Evolutionary conservation across 1,284 basidiomycete genomes (phyloP).

Genomic region (Heterobasidion occidentale): DNA sequence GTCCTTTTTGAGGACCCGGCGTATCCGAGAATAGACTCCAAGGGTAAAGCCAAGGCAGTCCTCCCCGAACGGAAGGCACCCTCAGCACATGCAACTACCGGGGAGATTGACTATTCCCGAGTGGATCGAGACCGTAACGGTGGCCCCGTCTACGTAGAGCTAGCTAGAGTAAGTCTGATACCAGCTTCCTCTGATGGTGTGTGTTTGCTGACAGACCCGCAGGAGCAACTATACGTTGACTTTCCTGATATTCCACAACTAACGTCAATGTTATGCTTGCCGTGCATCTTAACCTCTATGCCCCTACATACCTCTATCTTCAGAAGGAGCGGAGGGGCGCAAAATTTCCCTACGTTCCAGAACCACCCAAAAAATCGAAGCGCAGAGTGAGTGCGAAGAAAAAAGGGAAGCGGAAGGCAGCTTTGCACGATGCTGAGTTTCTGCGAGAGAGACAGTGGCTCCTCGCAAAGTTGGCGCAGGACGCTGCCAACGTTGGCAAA

Average conservation of each 20-base stretch:
- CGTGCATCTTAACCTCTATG: conserved; percentile 41
- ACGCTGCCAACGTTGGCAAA: conserved; percentile 21
- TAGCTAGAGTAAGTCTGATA: conserved; percentile 37
- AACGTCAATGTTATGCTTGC: conserved; percentile 37
- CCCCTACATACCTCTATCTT: conserved; percentile 46
- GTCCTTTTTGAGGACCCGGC: conserved; percentile 49
- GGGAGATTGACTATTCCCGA: conserved; percentile 41
- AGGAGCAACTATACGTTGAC: conserved; percentile 46
- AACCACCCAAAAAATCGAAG: conserved; percentile 21
- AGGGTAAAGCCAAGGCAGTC: conserved; percentile 35
- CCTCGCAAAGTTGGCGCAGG: conserved; percentile 22
- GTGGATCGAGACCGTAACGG: conserved; percentile 32
- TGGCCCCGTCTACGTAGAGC: conserved; percentile 35
- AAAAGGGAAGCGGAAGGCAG: conserved; percentile 29
- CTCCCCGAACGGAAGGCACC: conserved; percentile 11
- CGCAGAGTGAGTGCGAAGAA: conserved; percentile 15
- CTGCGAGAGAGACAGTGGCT: conserved; percentile 38
- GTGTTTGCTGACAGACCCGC: background rate
- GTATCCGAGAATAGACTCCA: conserved; percentile 50
- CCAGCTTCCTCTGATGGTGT: background rate
- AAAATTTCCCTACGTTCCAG: conserved; percentile 31
- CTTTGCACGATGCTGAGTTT: conserved; percentile 24
- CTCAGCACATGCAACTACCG: background rate
- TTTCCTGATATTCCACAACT: conserved; percentile 51
- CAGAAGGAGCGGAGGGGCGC: conserved; percentile 24